Evolutionary conservation across 2,329 filamentous ascomycete species (phyloP), one percentile per base, ranked within the genome.

Genomic region (Arthrobotrys sinensis): DNA sequence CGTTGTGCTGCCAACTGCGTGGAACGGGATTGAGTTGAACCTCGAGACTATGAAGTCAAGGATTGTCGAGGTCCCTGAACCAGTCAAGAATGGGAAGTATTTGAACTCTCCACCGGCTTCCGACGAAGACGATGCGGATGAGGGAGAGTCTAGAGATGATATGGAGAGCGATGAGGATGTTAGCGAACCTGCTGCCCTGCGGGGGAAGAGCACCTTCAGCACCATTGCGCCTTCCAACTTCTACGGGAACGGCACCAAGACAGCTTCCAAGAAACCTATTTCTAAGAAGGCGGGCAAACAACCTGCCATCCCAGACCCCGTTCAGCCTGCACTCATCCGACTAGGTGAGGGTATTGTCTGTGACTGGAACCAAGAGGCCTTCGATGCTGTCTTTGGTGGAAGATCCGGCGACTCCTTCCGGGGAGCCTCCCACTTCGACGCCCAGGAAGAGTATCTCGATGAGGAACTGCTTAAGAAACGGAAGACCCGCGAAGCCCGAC

Each of bases 301-400:
- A 38, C 48, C 73, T 16, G 52, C 28, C 2, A 21, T 48, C 10
- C 45, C 57, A 6, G 34, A 68, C 32, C 40, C 45, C 24, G 34
- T 65, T 11, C 73, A 77, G 55, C 89, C 89, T 2, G 90, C 91
- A 0, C 86, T 97, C 46, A 88, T 98, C 80, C 90, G 92, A 40
- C 88, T 95, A 28, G 91, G 92, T 63, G 96, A 99, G 84, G 93
- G 90, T 24, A 90, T 99, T 57, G 87, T 98, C 4, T 88, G 97
- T 10, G 94, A 98, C 81, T 99, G 95, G 94, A 89, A 87, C 50
- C 86, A 90, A 6, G 87, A 91, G 6, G 90, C 90, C 4, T 92
- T 89, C 83, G 90, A 95, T 16, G 86, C 86, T 14, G 86, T 97
- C 21, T 98, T 97, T 82, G 83, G 82, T 53, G 84, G 83, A 32